Conservation (phyloP, 2,329 filamentous ascomycete species). For the Penicillium sp. region DNA sequence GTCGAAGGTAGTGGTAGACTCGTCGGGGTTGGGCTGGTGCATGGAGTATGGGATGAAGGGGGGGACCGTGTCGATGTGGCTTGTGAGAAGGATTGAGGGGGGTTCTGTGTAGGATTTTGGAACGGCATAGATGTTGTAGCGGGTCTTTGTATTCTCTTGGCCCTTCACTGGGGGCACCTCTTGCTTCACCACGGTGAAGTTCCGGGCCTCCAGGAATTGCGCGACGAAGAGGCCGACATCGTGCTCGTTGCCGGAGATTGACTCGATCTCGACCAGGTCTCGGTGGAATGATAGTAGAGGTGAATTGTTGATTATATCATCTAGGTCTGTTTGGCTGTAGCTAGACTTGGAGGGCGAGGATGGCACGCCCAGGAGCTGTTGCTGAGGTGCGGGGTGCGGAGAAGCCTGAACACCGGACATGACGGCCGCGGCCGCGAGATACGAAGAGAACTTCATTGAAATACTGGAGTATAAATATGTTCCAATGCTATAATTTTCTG, state of each 20-base stretch:
- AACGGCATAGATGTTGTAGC: constrained; percentile 76
- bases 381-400: constrained; percentile 28
- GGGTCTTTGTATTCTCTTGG: constrained; percentile 23
- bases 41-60: constrained; percentile 51
- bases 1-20: constrained; percentile 5
- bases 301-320: constrained; percentile 40
- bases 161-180: constrained; percentile 22
- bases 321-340: constrained; percentile 19
- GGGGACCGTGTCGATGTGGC: constrained; percentile 73
- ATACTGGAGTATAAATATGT: not conserved
- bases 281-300: constrained; percentile 70
- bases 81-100: constrained; percentile 50
- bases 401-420: constrained; percentile 22
- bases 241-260: constrained; percentile 67
- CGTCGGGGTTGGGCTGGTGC: constrained; percentile 38
- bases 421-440: constrained; percentile 19
- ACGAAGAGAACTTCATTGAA: constrained; percentile 21
- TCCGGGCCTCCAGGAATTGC: constrained; percentile 59
- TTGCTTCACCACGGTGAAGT: constrained; percentile 64
- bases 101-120: constrained; percentile 19
- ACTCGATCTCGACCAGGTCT: constrained; percentile 70
- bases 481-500: not conserved
- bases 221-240: constrained; percentile 67
- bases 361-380: constrained; percentile 15
- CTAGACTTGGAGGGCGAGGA: not conserved